Evolutionary conservation across 805 yeast species (phyloP).

Genomic region (Starmerella cellae): DNA sequence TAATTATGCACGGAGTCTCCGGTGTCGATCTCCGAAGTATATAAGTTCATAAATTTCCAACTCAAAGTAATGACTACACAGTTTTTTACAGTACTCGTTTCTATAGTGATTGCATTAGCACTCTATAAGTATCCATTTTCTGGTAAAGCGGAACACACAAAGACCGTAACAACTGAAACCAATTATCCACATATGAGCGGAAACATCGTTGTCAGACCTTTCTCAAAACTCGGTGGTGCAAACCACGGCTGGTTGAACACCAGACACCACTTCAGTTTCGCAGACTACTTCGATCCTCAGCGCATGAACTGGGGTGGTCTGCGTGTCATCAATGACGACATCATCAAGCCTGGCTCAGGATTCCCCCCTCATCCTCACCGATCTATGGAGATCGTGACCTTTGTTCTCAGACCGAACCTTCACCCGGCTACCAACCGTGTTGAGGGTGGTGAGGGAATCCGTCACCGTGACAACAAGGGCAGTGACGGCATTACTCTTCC

Average conservation of each 20-base stretch:
- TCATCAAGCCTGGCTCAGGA: conserved; percentile 12
- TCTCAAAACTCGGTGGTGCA: conserved; percentile 13
- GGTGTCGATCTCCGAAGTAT: too few species aligned
- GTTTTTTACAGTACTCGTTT: background rate
- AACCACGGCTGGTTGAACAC: conserved; percentile 18
- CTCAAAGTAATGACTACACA: background rate
- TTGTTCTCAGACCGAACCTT: conserved; percentile 6
- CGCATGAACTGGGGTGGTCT: conserved; percentile 20
- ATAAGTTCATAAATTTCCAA: background rate
- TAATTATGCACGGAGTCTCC: too few species aligned
- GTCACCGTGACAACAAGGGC: conserved; percentile 16
- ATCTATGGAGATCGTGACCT: conserved; percentile 16
- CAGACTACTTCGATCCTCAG: conserved; percentile 15
- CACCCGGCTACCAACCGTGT: conserved; percentile 12
- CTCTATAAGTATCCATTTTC: background rate
- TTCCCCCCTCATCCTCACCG: conserved; percentile 20
- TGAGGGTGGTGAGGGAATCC: conserved; percentile 16
- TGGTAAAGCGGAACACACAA: background rate
- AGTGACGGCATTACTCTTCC: conserved; percentile 14
- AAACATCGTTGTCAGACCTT: conserved; percentile 11
- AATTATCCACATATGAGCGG: conserved; percentile 2
- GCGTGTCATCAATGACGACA: conserved; percentile 17
- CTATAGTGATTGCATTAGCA: background rate
- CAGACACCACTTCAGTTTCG: conserved; percentile 16
- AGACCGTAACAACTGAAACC: background rate